Percentiles rank a stretch among this genome's conserved stretches.
Conservation (phyloP, 129 eudicot species). For the Artemisia annua region DNA sequence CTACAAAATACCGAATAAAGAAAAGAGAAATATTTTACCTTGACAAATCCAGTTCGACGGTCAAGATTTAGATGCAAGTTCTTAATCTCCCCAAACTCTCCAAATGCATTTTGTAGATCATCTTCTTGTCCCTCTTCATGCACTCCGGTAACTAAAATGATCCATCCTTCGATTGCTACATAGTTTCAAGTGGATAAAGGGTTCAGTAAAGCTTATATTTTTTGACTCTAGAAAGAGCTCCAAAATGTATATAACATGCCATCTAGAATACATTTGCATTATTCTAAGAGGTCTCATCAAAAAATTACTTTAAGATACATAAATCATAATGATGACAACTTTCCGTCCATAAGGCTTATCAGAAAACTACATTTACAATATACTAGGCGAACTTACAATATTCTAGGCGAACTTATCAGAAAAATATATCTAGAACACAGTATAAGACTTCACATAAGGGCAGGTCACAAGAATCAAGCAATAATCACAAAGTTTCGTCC, state of each 20-base stretch:
- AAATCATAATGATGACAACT: not conserved
- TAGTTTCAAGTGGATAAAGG: constrained; percentile 23
- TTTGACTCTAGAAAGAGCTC: not conserved
- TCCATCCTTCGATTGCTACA: constrained; percentile 98
- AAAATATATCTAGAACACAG: too few species aligned
- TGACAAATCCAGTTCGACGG: constrained; percentile 93
- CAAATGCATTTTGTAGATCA: constrained; percentile 83
- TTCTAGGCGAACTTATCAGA: too few species aligned
- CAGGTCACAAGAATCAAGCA: too few species aligned
- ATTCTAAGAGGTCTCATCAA: not conserved
- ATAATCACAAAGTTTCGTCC: too few species aligned
- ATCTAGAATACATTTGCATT: constrained; percentile 2
- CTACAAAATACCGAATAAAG: not conserved
- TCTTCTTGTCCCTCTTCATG: constrained; percentile 99
- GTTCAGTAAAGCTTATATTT: constrained; percentile 7
- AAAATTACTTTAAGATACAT: not conserved
- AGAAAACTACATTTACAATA: too few species aligned
- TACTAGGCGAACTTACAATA: too few species aligned
- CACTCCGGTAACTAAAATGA: constrained; percentile 89
- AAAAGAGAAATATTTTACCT: constrained; percentile 39
- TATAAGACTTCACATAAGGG: too few species aligned
- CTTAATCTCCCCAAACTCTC: constrained; percentile 90
- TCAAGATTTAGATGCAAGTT: constrained; percentile 95
- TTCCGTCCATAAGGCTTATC: not conserved
- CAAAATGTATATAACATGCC: constrained; percentile 4